Percentiles rank a stretch among this genome's conserved stretches.
Evolutionary conservation across 441 rosid species (phyloP).

Genomic region (Hura crepitans): DNA sequence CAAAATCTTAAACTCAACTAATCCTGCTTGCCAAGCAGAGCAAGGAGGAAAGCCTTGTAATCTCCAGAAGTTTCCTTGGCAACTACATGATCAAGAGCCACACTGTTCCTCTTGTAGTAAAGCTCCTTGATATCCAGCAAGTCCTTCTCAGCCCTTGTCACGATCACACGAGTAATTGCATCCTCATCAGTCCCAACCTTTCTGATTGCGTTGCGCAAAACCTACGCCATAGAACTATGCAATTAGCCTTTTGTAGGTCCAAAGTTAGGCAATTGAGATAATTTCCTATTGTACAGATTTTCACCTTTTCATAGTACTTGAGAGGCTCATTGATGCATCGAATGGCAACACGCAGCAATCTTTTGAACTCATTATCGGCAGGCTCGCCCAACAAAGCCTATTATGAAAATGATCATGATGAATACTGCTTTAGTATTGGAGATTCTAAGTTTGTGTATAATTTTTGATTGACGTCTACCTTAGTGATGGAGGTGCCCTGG

Average conservation of each 20-base stretch:
- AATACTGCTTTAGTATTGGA: background rate
- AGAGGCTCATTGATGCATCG: constrained; percentile 43
- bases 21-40: constrained; percentile 46
- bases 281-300: background rate
- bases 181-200: constrained; percentile 58
- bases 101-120: constrained; percentile 56
- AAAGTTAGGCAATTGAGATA: background rate
- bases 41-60: constrained; percentile 48
- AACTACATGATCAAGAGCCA: constrained; percentile 41
- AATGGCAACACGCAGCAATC: constrained; percentile 39
- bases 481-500: constrained; percentile 44
- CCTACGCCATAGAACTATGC: constrained; percentile 18
- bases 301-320: constrained; percentile 31
- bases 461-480: constrained; percentile 24
- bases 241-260: no score
- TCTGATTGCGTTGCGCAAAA: constrained; percentile 45
- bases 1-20: background rate
- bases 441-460: no score
- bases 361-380: constrained; percentile 26
- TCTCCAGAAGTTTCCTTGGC: constrained; percentile 55
- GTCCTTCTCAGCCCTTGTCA: constrained; percentile 59
- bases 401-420: background rate
- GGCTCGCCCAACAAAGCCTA: constrained; percentile 35
- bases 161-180: constrained; percentile 53
- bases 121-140: constrained; percentile 47